Percentiles rank a stretch among this genome's conserved stretches.
phyloP scores from a whole-genome alignment of 345 rosid genomes.

The Firmiana major region DNA sequence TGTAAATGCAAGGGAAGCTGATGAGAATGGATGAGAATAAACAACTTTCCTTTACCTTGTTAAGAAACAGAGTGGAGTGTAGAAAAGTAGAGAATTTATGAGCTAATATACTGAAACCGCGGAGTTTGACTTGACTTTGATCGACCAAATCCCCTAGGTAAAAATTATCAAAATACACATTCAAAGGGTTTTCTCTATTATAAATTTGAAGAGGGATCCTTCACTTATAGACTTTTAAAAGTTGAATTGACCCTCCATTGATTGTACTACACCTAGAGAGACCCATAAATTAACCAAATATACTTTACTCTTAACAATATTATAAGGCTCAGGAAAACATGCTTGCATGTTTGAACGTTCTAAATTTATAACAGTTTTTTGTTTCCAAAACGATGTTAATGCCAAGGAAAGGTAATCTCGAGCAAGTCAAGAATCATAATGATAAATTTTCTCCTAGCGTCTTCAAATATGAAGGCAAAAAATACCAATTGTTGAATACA shows the following conservation, averaged over 20 bases:
- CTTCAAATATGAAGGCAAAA: constrained; percentile 3
- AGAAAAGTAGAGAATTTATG: background rate
- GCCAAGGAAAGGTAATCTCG: background rate
- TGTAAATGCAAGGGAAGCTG: background rate
- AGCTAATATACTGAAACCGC: background rate
- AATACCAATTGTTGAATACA: constrained; percentile 55
- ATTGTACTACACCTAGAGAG: background rate
- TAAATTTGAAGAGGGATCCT: background rate
- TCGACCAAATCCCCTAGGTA: background rate
- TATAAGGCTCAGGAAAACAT: background rate
- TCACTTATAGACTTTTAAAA: background rate
- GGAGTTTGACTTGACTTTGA: background rate
- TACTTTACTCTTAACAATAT: background rate
- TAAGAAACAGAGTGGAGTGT: background rate
- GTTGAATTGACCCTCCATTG: background rate
- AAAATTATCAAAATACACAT: background rate
- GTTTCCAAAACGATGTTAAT: background rate
- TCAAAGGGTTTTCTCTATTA: background rate
- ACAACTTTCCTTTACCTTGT: background rate
- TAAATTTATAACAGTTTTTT: background rate
- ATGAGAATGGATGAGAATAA: background rate
- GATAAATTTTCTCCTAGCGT: background rate
- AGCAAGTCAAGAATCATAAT: background rate
- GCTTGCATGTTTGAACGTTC: background rate
- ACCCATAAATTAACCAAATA: background rate